Base-by-base conservation (phyloP, 2,329 filamentous ascomycete species). In the Ophiocordyceps unilateralis region DNA sequence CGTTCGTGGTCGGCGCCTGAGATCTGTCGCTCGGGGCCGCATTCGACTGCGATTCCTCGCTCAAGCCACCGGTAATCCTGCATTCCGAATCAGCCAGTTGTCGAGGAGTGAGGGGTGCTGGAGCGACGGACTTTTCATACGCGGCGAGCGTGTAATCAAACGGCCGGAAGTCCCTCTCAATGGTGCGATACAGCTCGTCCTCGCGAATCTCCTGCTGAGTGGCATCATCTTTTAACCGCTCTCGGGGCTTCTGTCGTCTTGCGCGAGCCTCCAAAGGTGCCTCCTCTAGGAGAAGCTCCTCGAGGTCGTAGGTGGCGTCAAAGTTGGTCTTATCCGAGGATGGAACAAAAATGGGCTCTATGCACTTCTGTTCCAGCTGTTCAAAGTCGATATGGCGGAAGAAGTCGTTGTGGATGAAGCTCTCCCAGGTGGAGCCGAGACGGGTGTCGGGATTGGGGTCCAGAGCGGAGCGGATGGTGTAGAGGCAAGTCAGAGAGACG, bases 271-370 rank as follows among this genome's bases (percentile, higher is more conserved):
- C 91, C 5, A 98, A 66, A 1, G 91, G 91, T 12, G 91, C 91
- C 58, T 98, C 91, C 61, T 98, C 91, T 39, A 98, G 63, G 2
- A 98, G 65, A 19, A 98, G 62, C 59, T 98, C 91, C 58, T 98
- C 91, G 41, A 98, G 66, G 60, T 98, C 91, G 57, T 98, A 96
- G 1, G 91, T 98, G 5, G 91, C 91, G 61, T 98, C 91, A 51
- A 98, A 98, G 59, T 98, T 98, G 4, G 91, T 96, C 72, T 98
- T 98, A 41, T 96, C 91, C 44, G 86, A 88, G 0, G 89, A 94
- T 0, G 91, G 91, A 19, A 83, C 75, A 58, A 98, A 98, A 4
- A 96, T 78, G 0, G 91, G 91, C 51, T 88, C 81, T 39, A 96
- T 79, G 55, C 87, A 78, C 58, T 95, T 96, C 49, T 77, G 70